Percentiles rank a stretch among this genome's conserved stretches.
These are phyloP conservation scores for Phlebiopsis flavidoalba DNA, from an alignment of 768 basidiomycete species.

Conservation along the genomic window DNA sequence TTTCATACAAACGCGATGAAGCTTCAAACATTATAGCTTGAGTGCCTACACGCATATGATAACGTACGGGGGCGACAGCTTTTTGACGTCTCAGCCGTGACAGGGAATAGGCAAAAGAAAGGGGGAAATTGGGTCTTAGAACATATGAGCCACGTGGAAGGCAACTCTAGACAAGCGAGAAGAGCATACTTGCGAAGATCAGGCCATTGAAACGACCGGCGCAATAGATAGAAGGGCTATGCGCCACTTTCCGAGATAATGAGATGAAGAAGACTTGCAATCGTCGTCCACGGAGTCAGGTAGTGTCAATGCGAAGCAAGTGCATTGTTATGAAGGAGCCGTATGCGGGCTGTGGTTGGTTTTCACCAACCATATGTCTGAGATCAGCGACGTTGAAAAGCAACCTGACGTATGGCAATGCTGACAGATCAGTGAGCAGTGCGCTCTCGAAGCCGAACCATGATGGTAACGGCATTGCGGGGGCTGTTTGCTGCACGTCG, in stretches of 20 bases:
- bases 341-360: conserved; percentile 86
- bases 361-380: conserved; percentile 81
- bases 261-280: conserved; percentile 64
- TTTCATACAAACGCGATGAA: too few species aligned
- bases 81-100: conserved; percentile 74
- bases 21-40: too few species aligned
- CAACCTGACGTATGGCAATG: conserved; percentile 83
- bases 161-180: background rate
- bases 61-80: too few species aligned
- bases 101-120: conserved; percentile 85
- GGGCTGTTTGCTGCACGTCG: conserved; percentile 68
- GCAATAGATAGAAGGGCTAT: conserved; percentile 67
- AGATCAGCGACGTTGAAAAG: conserved; percentile 88
- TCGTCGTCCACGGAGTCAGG: conserved; percentile 73
- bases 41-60: too few species aligned
- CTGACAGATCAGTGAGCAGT: conserved; percentile 77
- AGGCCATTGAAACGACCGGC: conserved; percentile 65
- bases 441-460: conserved; percentile 75
- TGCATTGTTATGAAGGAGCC: conserved; percentile 78
- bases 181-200: conserved; percentile 62
- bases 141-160: conserved; percentile 2
- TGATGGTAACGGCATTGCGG: conserved; percentile 80
- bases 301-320: conserved; percentile 66
- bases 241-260: conserved; percentile 61
- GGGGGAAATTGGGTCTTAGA: conserved; percentile 76